phyloP scores from a whole-genome alignment of 2,329 filamentous ascomycete genomes.

The Colletotrichum eleusines region DNA sequence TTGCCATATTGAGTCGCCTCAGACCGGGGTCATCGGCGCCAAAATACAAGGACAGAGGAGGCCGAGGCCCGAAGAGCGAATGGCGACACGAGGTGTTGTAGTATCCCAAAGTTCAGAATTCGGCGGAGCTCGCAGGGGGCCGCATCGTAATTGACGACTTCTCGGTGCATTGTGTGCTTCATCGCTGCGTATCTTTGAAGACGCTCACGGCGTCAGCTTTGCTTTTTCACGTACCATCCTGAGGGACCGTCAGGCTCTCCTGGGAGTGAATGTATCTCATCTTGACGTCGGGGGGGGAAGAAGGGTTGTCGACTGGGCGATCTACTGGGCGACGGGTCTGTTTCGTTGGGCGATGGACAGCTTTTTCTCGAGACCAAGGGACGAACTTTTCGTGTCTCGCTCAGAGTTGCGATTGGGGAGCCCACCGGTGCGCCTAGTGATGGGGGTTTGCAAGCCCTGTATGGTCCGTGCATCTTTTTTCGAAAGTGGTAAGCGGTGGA shows the following conservation, averaged over 20 bases:
- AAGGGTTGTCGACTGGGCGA: slow-evolving; percentile 45
- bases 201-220: slow-evolving; percentile 41
- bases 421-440: slow-evolving; percentile 35
- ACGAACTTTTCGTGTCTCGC: slow-evolving; percentile 40
- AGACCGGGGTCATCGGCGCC: neutral
- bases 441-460: slow-evolving; percentile 14
- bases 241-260: slow-evolving; percentile 94
- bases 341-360: slow-evolving; percentile 48
- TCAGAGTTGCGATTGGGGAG: slow-evolving; percentile 33
- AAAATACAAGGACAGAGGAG: slow-evolving; percentile 7
- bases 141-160: slow-evolving; percentile 25
- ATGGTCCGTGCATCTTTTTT: slow-evolving; percentile 32
- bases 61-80: slow-evolving; percentile 3
- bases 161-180: slow-evolving; percentile 19
- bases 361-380: slow-evolving; percentile 9
- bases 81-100: slow-evolving; percentile 20
- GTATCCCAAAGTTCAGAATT: slow-evolving; percentile 40
- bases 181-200: slow-evolving; percentile 15
- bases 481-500: slow-evolving; percentile 4
- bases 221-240: slow-evolving; percentile 84
- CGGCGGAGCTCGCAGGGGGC: slow-evolving; percentile 39
- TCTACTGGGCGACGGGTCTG: slow-evolving; percentile 39
- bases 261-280: slow-evolving; percentile 99
- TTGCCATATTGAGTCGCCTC: neutral
- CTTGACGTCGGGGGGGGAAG: slow-evolving; percentile 73